Conservation (phyloP, 139 green algal species). For the Micractinium conductrix region DNA sequence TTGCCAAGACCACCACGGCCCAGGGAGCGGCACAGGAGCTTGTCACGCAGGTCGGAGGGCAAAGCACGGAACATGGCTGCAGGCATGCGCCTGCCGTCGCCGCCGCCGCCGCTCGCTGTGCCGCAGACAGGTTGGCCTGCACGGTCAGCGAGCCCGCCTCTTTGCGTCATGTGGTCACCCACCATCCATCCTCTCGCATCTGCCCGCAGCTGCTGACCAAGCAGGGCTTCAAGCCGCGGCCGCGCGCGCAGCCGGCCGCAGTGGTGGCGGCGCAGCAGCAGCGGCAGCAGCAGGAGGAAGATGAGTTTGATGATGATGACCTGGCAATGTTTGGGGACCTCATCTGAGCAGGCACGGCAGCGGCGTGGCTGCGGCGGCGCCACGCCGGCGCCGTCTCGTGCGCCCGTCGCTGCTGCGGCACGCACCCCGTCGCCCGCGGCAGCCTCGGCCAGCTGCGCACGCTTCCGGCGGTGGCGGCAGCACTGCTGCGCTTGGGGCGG, state of each 20-base stretch:
- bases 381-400: too few relatives aligned
- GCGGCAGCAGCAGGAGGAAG: slow-evolving; percentile 22
- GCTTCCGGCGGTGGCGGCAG: slow-evolving; percentile 3
- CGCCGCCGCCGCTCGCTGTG: not conserved
- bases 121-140: not conserved
- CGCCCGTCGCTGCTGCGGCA: not conserved
- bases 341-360: not conserved
- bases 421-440: not conserved
- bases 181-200: too few relatives aligned
- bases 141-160: not conserved
- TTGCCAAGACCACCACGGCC: slow-evolving; percentile 34
- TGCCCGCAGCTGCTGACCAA: slow-evolving; percentile 24
- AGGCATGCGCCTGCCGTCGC: not conserved
- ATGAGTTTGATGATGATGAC: slow-evolving; percentile 2
- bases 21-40: slow-evolving; percentile 22
- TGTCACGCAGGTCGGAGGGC: slow-evolving; percentile 9
- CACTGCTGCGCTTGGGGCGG: not conserved
- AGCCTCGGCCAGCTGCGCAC: not conserved
- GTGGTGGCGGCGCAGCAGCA: slow-evolving; percentile 20
- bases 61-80: too few relatives aligned
- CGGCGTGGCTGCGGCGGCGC: not conserved
- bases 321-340: slow-evolving; percentile 20
- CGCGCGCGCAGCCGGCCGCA: slow-evolving; percentile 17
- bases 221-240: slow-evolving; percentile 28
- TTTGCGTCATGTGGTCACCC: not conserved